phyloP scores from a whole-genome alignment of 2,329 filamentous ascomycete species.

The Trichoderma atroviride region DNA sequence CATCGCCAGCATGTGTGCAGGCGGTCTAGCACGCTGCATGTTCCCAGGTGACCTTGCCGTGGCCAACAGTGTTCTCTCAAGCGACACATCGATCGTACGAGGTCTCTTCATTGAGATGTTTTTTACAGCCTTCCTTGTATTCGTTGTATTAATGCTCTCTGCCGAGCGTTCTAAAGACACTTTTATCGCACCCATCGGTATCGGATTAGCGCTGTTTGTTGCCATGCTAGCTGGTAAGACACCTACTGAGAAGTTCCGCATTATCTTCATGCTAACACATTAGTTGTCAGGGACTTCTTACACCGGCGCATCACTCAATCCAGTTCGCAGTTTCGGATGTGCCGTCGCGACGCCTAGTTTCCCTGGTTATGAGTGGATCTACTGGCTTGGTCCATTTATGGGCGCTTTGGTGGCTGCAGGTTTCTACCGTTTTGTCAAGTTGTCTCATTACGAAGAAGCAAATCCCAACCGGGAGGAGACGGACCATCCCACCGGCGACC shows the following conservation, averaged over 20 bases:
- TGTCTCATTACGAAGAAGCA: conserved; percentile 5
- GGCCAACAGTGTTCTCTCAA: neutral
- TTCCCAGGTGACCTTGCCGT: neutral
- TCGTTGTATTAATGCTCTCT: neutral
- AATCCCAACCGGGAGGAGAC: neutral
- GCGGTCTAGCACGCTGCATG: neutral
- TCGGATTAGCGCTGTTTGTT: conserved; percentile 1
- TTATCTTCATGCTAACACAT: too few relatives aligned
- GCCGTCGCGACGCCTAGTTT: conserved; percentile 1
- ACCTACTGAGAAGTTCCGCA: too few relatives aligned
- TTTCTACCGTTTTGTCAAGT: conserved; percentile 8
- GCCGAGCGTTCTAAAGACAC: neutral
- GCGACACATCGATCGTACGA: neutral
- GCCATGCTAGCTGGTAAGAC: neutral
- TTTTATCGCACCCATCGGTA: neutral
- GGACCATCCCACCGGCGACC: neutral
- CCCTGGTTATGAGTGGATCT: conserved; percentile 2
- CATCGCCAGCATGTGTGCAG: conserved; percentile 1
- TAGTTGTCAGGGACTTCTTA: too few relatives aligned
- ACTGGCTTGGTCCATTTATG: conserved; percentile 2
- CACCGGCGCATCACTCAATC: too few relatives aligned
- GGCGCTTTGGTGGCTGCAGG: neutral
- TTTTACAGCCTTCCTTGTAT: conserved; percentile 1
- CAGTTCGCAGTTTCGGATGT: neutral
- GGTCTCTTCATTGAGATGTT: conserved; percentile 5